Conservation (phyloP, 1,284 basidiomycete genomes). For the Coriolopsis trogii region DNA sequence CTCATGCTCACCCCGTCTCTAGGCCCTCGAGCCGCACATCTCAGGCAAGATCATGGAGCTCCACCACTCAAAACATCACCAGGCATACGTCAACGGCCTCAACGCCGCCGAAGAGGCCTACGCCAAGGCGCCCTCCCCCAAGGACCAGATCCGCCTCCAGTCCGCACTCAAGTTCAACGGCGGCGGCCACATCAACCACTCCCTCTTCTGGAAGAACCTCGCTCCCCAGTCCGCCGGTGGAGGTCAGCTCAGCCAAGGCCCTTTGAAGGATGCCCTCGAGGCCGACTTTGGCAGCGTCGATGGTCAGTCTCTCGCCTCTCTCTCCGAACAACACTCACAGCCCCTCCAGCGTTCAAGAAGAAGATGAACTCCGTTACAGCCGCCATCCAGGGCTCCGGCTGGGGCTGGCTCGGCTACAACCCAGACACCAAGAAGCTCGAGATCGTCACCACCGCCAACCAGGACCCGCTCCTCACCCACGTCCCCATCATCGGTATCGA, state of each 20-base stretch:
- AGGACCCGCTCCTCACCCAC: conserved; percentile 92
- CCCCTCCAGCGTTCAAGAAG: conserved; percentile 62
- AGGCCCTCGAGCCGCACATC: conserved; percentile 85
- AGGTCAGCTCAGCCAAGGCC: conserved; percentile 64
- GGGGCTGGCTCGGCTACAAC: conserved; percentile 96
- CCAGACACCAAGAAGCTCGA: conserved; percentile 76
- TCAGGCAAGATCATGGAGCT: conserved; percentile 81
- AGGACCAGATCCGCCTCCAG: conserved; percentile 81
- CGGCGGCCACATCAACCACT: conserved; percentile 86
- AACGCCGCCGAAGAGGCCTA: conserved; percentile 80
- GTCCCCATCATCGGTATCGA: conserved; percentile 94
- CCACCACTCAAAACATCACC: conserved; percentile 89
- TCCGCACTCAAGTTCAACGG: conserved; percentile 75
- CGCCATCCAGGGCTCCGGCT: conserved; percentile 95
- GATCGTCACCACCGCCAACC: conserved; percentile 91
- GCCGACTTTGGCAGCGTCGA: conserved; percentile 74
- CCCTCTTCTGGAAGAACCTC: conserved; percentile 94
- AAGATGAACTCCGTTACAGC: conserved; percentile 89
- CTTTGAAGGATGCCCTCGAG: conserved; percentile 71
- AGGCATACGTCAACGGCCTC: conserved; percentile 75
- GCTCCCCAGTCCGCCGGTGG: conserved; percentile 55
- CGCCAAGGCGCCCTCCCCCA: conserved; percentile 62
- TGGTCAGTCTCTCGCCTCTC: conserved; percentile 26
- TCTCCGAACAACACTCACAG: background rate
- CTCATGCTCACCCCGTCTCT: background rate